Evolutionary conservation across 208 protist genomes (phyloP).

Genomic region (Phytomonas sp.): DNA sequence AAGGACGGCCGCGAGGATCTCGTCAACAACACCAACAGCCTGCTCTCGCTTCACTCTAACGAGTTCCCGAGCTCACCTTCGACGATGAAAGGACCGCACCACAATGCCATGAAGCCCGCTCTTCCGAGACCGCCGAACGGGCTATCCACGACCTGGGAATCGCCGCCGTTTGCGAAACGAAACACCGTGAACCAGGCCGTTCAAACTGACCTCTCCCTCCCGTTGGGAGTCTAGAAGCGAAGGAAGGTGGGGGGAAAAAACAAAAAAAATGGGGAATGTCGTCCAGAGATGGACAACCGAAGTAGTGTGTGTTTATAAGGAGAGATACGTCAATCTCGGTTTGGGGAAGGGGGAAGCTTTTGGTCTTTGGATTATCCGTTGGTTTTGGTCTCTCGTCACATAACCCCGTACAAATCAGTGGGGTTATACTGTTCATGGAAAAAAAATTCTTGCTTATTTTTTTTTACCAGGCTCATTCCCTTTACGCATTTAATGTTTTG

Average conservation of each 20-base stretch:
- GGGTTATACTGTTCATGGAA: neutral
- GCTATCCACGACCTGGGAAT: neutral
- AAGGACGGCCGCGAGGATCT: neutral
- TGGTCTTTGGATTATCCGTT: neutral
- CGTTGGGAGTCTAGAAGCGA: neutral
- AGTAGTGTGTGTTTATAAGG: neutral
- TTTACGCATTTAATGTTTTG: neutral
- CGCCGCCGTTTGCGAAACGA: neutral
- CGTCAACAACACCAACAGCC: neutral
- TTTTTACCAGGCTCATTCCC: neutral
- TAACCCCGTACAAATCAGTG: neutral
- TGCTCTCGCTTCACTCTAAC: neutral
- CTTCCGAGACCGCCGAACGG: neutral
- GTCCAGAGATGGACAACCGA: neutral
- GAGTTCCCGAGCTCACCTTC: neutral
- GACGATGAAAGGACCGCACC: neutral
- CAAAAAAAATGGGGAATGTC: neutral
- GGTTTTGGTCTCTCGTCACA: neutral
- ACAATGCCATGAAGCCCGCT: neutral
- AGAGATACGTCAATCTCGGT: neutral
- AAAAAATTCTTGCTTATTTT: neutral
- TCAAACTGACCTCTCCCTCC: neutral
- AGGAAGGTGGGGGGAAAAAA: no score
- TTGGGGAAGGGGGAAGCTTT: neutral
- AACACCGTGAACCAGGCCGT: neutral